These are phyloP conservation scores for Mariannaea elegans DNA, from an alignment of 2,329 filamentous ascomycete species.

Conservation along the genomic window DNA sequence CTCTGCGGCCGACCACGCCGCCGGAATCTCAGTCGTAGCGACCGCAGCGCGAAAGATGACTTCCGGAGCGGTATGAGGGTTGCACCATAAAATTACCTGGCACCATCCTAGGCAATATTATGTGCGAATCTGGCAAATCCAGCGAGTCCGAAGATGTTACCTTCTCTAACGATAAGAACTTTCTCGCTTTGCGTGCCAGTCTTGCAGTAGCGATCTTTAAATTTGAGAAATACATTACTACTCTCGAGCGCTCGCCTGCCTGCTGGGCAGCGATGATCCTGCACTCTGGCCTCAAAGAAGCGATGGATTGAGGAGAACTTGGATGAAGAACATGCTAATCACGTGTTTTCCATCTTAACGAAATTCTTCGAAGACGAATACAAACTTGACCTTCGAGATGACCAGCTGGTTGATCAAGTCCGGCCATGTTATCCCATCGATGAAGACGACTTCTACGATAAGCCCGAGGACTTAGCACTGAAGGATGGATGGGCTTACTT, in stretches of 20 bases:
- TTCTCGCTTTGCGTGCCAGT: conserved; percentile 2
- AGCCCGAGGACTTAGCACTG: conserved; percentile 1
- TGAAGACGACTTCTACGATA: conserved; percentile 2
- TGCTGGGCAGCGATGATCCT: conserved; percentile 2
- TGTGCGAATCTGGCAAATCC: conserved; percentile 1
- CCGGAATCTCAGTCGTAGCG: background rate
- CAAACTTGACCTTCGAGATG: conserved; percentile 1
- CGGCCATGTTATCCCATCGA: background rate
- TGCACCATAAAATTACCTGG: background rate
- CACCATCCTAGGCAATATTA: background rate
- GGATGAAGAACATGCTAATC: conserved; percentile 1
- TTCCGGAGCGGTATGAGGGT: background rate
- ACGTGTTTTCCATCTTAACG: conserved; percentile 1
- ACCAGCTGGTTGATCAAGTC: background rate
- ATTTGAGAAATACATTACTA: conserved; percentile 2
- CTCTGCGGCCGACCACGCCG: conserved; percentile 1
- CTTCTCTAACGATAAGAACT: background rate
- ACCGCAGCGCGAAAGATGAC: background rate
- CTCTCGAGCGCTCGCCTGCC: background rate
- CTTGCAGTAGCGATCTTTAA: background rate
- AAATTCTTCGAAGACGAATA: conserved; percentile 1
- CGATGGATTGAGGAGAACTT: conserved; percentile 1
- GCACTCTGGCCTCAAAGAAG: background rate
- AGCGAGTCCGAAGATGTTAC: background rate
- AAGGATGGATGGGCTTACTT: conserved; percentile 1